Evolutionary conservation across 352 stramenopile species (phyloP), one percentile per base, ranked within the genome.

Genomic region (Phytophthora palmivora): DNA sequence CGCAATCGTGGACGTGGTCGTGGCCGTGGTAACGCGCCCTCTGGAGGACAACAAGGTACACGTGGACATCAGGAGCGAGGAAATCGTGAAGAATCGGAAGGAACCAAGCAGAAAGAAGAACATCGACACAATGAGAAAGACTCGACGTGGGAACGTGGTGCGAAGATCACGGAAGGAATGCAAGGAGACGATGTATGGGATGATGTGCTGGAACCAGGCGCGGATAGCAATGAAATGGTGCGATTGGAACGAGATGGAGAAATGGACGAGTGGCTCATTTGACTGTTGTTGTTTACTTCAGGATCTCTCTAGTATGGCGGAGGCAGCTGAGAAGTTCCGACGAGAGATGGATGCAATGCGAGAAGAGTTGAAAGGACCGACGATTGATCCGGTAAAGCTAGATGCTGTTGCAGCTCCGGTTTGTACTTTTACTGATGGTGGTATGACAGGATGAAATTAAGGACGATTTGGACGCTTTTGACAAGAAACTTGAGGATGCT

Each of bases 321-420:
- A 80, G 51, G 87, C 85, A 36, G 84, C 87, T 0, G 87, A 94
- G 65, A 84, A 86, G 36, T 96, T 96, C 63, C 85, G 87, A 59
- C 76, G 58, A 64, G 87, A 96, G 71, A 94, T 96, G 87, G 81
- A 96, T 58, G 82, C 82, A 1, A 88, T 92, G 79, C 76, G 82
- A 24, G 74, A 89, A n/a, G 70, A 86, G 38, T 61, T 82, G 8
- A 60, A 78, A 26, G 67, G 66, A 28, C 59, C 65, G 1, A 69
- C 74, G 26, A 37, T 62, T n/a, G 59, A 72, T 11, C 43, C 71
- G 63, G 78, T 87, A 69, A 53, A 61, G 26, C 26, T 34, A 6
- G 34, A 39, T 14, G 7, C 34, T 24, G 28, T 2, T 34, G 12
- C 21, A 44, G 21, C 24, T 28, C 6, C 3, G 24, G 8, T 9